Conservation (phyloP, 257 asterid genomes). For the Coffea eugenioides region DNA sequence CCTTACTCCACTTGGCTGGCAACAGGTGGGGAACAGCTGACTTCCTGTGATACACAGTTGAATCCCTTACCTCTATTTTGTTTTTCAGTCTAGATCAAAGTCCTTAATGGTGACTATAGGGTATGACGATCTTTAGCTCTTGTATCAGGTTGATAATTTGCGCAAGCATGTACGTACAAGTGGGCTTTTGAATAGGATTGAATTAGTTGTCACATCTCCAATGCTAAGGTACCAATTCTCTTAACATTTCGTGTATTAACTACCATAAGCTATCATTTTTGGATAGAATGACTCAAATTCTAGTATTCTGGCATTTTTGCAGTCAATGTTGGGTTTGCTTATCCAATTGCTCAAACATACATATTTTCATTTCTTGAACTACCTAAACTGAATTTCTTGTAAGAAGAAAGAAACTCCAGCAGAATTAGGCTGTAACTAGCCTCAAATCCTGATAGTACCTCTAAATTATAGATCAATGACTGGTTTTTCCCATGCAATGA, state of each 20-base stretch:
- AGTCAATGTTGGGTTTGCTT: not conserved
- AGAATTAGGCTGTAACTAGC: too few species aligned
- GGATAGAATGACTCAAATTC: not conserved
- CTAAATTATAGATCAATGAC: too few species aligned
- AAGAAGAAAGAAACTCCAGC: too few species aligned
- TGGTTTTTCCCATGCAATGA: too few species aligned
- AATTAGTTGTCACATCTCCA: conserved; percentile 87
- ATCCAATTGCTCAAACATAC: not conserved
- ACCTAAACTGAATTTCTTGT: not conserved
- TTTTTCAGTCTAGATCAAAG: not conserved
- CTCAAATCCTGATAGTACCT: too few species aligned
- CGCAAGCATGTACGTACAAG: conserved; percentile 68
- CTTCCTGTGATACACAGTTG: conserved; percentile 12
- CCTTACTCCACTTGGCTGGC: conserved; percentile 85
- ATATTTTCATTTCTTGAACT: not conserved
- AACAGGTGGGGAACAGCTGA: conserved; percentile 54
- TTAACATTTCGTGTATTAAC: not conserved
- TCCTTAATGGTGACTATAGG: not conserved
- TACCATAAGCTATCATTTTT: not conserved
- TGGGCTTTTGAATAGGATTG: conserved; percentile 75
- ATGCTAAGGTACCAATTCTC: conserved; percentile 55
- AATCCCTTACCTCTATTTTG: not conserved
- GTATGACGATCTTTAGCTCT: conserved; percentile 15
- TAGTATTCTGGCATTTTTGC: not conserved
- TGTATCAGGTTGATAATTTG: not conserved